phyloP scores from a whole-genome alignment of 169 alveolate species.

The Cryptosporidium canis region DNA sequence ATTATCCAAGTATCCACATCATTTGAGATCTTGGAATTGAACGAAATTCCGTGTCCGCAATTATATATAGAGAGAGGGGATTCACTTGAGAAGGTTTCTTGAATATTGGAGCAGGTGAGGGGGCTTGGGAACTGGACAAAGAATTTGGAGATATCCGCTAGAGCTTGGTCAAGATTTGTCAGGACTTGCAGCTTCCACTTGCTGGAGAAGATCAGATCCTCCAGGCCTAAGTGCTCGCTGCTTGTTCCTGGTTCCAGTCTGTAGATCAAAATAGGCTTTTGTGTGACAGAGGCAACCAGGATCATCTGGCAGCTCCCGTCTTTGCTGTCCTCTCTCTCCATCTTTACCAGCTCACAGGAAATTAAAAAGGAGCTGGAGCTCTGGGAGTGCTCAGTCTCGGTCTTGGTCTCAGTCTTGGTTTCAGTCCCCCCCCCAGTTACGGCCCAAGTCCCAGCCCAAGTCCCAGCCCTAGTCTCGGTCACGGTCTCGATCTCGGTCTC shows the following conservation, averaged over 20 bases:
- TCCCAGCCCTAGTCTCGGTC: background rate
- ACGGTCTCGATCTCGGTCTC: background rate
- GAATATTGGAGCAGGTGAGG: background rate
- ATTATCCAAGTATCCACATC: slow-evolving; percentile 58
- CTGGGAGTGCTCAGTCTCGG: background rate
- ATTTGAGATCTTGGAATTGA: slow-evolving; percentile 3
- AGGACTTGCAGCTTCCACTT: slow-evolving; percentile 27
- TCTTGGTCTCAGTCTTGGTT: background rate
- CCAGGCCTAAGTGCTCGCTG: background rate
- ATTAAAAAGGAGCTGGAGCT: slow-evolving; percentile 8
- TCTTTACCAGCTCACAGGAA: slow-evolving; percentile 20
- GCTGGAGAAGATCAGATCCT: background rate
- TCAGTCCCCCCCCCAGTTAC: too few relatives aligned
- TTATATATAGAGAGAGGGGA: slow-evolving; percentile 47
- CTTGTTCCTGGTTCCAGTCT: background rate
- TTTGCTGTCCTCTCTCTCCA: background rate
- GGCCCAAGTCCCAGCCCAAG: background rate
- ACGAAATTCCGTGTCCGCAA: slow-evolving; percentile 28
- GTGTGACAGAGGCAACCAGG: slow-evolving; percentile 14
- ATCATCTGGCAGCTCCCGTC: slow-evolving; percentile 15
- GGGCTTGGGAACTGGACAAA: slow-evolving; percentile 19
- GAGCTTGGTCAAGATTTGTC: background rate
- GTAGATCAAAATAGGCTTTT: slow-evolving; percentile 18
- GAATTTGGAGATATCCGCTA: slow-evolving; percentile 15
- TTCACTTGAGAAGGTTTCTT: slow-evolving; percentile 35